Conservation (phyloP, 192 early-diverging fungal genomes). For the Entomortierella chlamydospora region DNA sequence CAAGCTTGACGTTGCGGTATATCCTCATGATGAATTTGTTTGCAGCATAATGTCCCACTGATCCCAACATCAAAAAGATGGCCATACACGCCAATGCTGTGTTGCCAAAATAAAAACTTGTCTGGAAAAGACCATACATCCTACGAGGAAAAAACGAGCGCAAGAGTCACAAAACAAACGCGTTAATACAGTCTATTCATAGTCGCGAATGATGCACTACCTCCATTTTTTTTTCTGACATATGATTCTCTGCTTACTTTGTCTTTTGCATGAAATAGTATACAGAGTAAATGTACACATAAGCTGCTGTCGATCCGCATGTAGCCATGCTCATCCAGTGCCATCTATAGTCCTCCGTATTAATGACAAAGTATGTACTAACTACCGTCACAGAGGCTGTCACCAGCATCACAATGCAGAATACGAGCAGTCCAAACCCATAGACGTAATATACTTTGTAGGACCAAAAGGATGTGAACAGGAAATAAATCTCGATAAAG, state of each 20-base stretch:
- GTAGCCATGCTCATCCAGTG: conserved; percentile 84
- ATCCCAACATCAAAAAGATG: conserved; percentile 76
- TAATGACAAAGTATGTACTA: conserved; percentile 81
- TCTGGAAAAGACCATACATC: conserved; percentile 85
- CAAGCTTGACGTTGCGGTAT: conserved; percentile 81
- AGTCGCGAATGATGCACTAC: not conserved
- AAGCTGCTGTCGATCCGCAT: conserved; percentile 78
- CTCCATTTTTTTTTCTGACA: conserved; percentile 67
- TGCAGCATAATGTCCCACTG: conserved; percentile 75
- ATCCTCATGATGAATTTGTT: conserved; percentile 75
- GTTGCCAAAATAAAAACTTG: conserved; percentile 86
- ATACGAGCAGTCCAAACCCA: conserved; percentile 81
- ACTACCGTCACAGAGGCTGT: conserved; percentile 79
- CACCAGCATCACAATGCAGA: conserved; percentile 75
- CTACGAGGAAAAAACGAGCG: conserved; percentile 55
- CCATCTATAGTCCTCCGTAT: conserved; percentile 87
- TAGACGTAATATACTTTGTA: conserved; percentile 86
- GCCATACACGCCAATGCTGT: conserved; percentile 74
- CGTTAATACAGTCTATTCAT: no score
- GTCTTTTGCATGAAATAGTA: conserved; percentile 80
- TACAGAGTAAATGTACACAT: conserved; percentile 83
- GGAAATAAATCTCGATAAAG: conserved; percentile 89
- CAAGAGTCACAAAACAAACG: no score
- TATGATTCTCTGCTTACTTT: no score
- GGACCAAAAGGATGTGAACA: conserved; percentile 84